phyloP scores from a whole-genome alignment of 768 basidiomycete genomes.

The Hirschioporus abietinus region DNA sequence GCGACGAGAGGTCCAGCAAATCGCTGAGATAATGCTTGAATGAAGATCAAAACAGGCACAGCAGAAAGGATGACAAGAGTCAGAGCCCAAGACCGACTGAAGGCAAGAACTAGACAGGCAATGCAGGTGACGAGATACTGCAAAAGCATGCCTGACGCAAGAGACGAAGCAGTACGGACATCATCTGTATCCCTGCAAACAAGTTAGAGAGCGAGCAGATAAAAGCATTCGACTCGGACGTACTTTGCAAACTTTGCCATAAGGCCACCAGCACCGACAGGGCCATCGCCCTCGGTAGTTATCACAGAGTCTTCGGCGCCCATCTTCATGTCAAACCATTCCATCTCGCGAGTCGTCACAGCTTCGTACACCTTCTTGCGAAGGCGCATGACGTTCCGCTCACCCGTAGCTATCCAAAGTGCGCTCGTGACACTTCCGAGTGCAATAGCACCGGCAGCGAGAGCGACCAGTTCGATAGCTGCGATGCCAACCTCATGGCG shows the following conservation, averaged over 20 bases:
- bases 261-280: slow-evolving; percentile 79
- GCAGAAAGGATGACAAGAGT: slow-evolving; percentile 90
- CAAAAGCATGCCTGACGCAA: slow-evolving; percentile 70
- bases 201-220: slow-evolving; percentile 7
- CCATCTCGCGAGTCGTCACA: slow-evolving; percentile 66
- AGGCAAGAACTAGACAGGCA: slow-evolving; percentile 76
- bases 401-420: slow-evolving; percentile 87
- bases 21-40: slow-evolving; percentile 70
- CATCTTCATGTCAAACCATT: slow-evolving; percentile 89
- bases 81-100: slow-evolving; percentile 73
- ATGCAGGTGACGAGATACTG: slow-evolving; percentile 79
- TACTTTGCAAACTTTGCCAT: slow-evolving; percentile 92
- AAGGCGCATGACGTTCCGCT: slow-evolving; percentile 66
- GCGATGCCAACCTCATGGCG: slow-evolving; percentile 53
- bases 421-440: slow-evolving; percentile 71
- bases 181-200: slow-evolving; percentile 85
- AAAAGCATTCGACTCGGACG: slow-evolving; percentile 6
- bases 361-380: slow-evolving; percentile 63
- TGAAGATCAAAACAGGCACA: slow-evolving; percentile 74
- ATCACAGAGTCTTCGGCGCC: slow-evolving; percentile 44
- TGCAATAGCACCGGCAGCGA: slow-evolving; percentile 61
- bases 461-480: slow-evolving; percentile 59
- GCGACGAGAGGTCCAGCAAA: slow-evolving; percentile 63
- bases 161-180: slow-evolving; percentile 77
- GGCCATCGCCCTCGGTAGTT: slow-evolving; percentile 35